A percentile compares a stretch with the other conserved stretches of the same genome.
These are phyloP conservation scores for Omphalea diandra DNA, from an alignment of 441 rosid genomes.

Conservation along the genomic window DNA sequence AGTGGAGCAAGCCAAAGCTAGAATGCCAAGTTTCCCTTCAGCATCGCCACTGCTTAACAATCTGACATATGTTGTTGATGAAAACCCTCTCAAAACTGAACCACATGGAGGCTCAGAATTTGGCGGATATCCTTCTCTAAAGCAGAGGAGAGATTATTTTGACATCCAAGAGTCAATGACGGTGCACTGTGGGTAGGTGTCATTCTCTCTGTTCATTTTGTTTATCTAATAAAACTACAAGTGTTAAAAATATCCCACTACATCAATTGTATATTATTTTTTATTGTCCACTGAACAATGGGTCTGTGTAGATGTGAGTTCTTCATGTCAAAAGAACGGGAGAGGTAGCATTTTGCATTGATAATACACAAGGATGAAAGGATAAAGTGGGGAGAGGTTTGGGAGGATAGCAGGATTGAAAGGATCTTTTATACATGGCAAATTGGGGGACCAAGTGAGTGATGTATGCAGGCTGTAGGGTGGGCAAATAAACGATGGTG, in stretches of 20 bases:
- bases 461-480: background rate
- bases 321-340: background rate
- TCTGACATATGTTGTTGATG: constrained; percentile 54
- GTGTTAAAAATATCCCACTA: constrained; percentile 2
- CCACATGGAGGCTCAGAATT: constrained; percentile 78
- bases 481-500: background rate
- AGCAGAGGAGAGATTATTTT: constrained; percentile 59
- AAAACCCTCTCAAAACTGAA: constrained; percentile 53
- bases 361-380: background rate
- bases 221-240: background rate
- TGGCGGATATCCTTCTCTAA: constrained; percentile 82
- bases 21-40: constrained; percentile 61
- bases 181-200: constrained; percentile 80
- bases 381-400: background rate
- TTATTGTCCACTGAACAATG: background rate
- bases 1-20: constrained; percentile 60
- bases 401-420: background rate
- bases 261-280: background rate
- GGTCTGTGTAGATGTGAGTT: background rate
- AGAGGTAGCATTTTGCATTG: background rate
- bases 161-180: constrained; percentile 71
- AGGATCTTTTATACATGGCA: background rate
- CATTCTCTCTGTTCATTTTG: constrained; percentile 8
- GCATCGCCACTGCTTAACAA: constrained; percentile 51
- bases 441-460: no score